A percentile compares a stretch with the other conserved stretches of the same genome.
Conservation (phyloP, 371 early-diverging fungal genomes). For the Saksenaea oblongispora region DNA sequence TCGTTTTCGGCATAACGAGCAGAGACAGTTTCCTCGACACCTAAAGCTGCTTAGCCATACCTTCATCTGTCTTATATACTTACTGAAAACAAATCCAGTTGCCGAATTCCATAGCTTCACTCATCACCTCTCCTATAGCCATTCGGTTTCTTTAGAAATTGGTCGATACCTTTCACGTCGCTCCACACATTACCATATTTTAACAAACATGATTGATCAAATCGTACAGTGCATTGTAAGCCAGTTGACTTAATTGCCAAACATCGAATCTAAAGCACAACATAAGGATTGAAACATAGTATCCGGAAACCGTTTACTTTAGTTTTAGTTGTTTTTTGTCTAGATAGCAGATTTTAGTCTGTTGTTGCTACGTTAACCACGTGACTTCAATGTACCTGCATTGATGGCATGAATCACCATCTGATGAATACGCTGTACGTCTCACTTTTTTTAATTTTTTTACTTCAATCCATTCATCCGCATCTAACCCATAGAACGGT, state of each 20-base stretch:
- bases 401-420: slow-evolving; percentile 10
- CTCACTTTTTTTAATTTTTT: not conserved
- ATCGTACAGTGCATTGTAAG: not conserved
- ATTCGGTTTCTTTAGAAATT: not conserved
- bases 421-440: not conserved
- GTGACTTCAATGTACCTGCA: slow-evolving; percentile 8
- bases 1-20: not conserved
- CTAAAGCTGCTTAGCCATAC: not conserved
- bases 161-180: not conserved
- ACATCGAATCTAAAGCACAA: not conserved
- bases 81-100: not conserved
- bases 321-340: not conserved
- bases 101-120: not conserved
- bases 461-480: not conserved
- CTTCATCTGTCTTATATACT: not conserved
- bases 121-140: not conserved
- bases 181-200: not conserved
- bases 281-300: not conserved
- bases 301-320: not conserved
- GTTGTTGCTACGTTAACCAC: not conserved
- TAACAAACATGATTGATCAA: not conserved
- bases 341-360: not conserved
- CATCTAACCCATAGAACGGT: not conserved
- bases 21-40: not conserved
- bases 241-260: not conserved